Conservation (phyloP, 805 yeast genomes). For the Kluyveromyces siamensis region DNA sequence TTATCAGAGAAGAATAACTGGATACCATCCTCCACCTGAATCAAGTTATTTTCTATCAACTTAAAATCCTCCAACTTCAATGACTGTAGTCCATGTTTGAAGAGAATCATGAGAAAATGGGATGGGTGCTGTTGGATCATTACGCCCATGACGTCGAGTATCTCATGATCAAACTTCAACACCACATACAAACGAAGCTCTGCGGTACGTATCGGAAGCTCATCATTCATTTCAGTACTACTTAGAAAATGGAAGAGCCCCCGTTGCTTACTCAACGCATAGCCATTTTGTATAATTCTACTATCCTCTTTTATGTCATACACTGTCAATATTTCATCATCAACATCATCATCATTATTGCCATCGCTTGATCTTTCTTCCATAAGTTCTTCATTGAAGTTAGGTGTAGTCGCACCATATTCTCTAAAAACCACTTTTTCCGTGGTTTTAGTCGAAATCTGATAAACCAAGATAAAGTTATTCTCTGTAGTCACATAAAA, state of each 20-base stretch:
- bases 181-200: constrained; percentile 25
- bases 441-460: constrained; percentile 18
- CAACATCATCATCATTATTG: constrained; percentile 17
- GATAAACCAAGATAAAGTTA: constrained; percentile 24
- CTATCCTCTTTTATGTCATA: constrained; percentile 22
- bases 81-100: constrained; percentile 24
- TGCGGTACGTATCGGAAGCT: constrained; percentile 23
- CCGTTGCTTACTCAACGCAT: constrained; percentile 21
- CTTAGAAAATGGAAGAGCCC: constrained; percentile 21
- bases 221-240: constrained; percentile 17
- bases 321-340: constrained; percentile 26
- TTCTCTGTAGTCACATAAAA: constrained; percentile 23
- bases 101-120: constrained; percentile 20
- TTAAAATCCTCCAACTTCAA: constrained; percentile 20
- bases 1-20: constrained; percentile 12
- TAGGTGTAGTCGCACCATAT: constrained; percentile 22
- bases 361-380: constrained; percentile 7
- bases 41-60: constrained; percentile 16
- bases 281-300: constrained; percentile 28
- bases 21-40: constrained; percentile 15
- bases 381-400: constrained; percentile 6
- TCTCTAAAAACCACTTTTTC: constrained; percentile 17
- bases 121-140: constrained; percentile 15
- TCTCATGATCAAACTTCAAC: constrained; percentile 24
- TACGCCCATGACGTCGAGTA: constrained; percentile 19